A percentile compares a stretch with the other conserved stretches of the same genome.
phyloP scores from a whole-genome alignment of 225 moss, liverwort and hornwort genomes.

The Marchantia polymorpha region DNA sequence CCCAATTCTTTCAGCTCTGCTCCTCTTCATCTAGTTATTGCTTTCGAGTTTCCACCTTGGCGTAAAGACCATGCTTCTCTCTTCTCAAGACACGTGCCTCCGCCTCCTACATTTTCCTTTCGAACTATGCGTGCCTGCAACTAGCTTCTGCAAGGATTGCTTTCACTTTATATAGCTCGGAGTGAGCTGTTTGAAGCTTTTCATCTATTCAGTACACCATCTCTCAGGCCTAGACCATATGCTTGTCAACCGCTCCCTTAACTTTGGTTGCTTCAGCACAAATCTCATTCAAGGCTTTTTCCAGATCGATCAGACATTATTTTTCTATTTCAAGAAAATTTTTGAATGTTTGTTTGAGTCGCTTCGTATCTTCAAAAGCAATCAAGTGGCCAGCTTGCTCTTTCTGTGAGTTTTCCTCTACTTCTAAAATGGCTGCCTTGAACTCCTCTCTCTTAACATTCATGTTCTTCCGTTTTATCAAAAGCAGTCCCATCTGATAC shows the following conservation, averaged over 20 bases:
- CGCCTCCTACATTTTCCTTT: constrained; percentile 73
- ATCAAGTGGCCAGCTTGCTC: constrained; percentile 90
- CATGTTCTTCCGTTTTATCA: constrained; percentile 91
- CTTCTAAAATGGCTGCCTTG: constrained; percentile 59
- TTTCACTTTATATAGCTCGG: constrained; percentile 75
- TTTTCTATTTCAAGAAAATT: constrained; percentile 78
- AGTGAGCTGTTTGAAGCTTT: constrained; percentile 71
- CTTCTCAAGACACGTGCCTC: constrained; percentile 90
- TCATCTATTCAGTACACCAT: constrained; percentile 73
- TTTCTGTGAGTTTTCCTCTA: constrained; percentile 72
- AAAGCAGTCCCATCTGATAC: constrained; percentile 93
- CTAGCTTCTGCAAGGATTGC: constrained; percentile 80
- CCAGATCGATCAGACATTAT: constrained; percentile 81
- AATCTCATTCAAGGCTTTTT: constrained; percentile 81
- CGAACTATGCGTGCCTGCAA: constrained; percentile 76
- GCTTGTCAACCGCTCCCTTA: constrained; percentile 79
- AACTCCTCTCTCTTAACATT: constrained; percentile 69
- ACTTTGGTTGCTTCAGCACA: constrained; percentile 70
- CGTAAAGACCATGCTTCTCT: constrained; percentile 76
- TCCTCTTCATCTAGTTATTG: constrained; percentile 73
- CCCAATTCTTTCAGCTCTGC: constrained; percentile 77
- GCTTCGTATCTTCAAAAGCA: constrained; percentile 69
- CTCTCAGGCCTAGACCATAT: constrained; percentile 69
- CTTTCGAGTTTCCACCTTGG: constrained; percentile 85
- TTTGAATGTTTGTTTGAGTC: constrained; percentile 64